These are phyloP conservation scores for Meyerozyma guilliermondii DNA, from an alignment of 1,139 yeast species.

Conservation along the genomic window DNA sequence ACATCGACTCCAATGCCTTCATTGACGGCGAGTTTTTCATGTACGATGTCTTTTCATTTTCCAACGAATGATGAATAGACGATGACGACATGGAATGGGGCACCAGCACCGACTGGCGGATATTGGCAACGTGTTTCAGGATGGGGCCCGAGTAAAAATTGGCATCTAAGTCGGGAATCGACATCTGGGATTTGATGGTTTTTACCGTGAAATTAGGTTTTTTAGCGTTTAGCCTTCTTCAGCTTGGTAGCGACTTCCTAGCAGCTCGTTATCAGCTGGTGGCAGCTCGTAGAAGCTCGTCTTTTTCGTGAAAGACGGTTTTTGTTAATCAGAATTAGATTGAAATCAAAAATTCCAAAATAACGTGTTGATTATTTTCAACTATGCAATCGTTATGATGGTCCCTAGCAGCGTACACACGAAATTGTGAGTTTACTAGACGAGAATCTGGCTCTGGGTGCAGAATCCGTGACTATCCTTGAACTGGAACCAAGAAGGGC, in stretches of 20 bases:
- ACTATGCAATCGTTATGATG: too few species aligned
- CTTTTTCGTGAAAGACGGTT: too few species aligned
- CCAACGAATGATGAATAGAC: conserved; percentile 17
- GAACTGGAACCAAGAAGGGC: background rate
- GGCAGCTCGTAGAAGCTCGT: too few species aligned
- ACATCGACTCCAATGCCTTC: conserved; percentile 46
- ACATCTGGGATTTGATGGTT: background rate
- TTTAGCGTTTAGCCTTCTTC: too few species aligned
- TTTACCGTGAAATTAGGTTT: too few species aligned
- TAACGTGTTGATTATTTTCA: too few species aligned
- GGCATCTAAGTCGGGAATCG: conserved; percentile 4
- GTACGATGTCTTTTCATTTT: conserved; percentile 30
- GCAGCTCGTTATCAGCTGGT: too few species aligned
- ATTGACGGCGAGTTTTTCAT: conserved; percentile 52
- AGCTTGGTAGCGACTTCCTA: too few species aligned
- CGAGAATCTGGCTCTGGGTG: background rate
- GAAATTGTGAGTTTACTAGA: too few species aligned
- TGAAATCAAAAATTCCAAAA: too few species aligned
- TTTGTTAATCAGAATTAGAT: too few species aligned
- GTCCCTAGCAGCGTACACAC: too few species aligned
- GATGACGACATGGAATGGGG: conserved; percentile 37
- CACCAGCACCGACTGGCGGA: conserved; percentile 45
- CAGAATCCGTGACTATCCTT: background rate
- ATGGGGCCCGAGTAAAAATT: conserved; percentile 28
- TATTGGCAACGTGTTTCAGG: conserved; percentile 41